Conservation (phyloP, 345 rosid species). For the Aquilaria yunnanensis region DNA sequence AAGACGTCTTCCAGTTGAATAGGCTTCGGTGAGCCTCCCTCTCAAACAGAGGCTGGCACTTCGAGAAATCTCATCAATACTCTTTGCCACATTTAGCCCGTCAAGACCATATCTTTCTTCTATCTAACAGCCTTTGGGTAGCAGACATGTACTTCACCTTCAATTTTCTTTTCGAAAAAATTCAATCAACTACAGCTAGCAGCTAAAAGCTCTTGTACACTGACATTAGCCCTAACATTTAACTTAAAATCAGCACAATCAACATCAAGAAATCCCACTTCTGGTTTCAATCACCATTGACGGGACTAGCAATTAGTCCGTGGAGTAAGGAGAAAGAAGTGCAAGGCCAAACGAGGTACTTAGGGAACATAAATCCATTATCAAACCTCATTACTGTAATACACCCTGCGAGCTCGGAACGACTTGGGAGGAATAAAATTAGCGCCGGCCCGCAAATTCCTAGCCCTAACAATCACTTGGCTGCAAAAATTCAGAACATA, state of each 20-base stretch:
- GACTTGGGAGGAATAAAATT: slow-evolving; percentile 84
- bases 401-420: slow-evolving; percentile 77
- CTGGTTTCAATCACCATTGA: neutral
- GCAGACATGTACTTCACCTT: too few relatives aligned
- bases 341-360: neutral
- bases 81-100: too few relatives aligned
- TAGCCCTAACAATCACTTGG: slow-evolving; percentile 81
- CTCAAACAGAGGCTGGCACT: too few relatives aligned
- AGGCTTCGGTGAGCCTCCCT: too few relatives aligned
- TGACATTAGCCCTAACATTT: neutral
- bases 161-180: too few relatives aligned
- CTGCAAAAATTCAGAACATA: slow-evolving; percentile 25
- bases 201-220: too few relatives aligned
- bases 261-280: neutral
- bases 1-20: too few relatives aligned
- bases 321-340: neutral
- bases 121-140: too few relatives aligned
- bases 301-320: neutral
- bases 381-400: slow-evolving; percentile 82
- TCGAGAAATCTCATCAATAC: too few relatives aligned
- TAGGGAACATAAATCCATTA: neutral
- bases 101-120: too few relatives aligned
- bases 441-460: slow-evolving; percentile 79
- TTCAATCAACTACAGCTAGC: too few relatives aligned
- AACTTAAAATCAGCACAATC: neutral